Conservation (phyloP, 768 basidiomycete genomes). For the Panaeolus cyanescens region DNA sequence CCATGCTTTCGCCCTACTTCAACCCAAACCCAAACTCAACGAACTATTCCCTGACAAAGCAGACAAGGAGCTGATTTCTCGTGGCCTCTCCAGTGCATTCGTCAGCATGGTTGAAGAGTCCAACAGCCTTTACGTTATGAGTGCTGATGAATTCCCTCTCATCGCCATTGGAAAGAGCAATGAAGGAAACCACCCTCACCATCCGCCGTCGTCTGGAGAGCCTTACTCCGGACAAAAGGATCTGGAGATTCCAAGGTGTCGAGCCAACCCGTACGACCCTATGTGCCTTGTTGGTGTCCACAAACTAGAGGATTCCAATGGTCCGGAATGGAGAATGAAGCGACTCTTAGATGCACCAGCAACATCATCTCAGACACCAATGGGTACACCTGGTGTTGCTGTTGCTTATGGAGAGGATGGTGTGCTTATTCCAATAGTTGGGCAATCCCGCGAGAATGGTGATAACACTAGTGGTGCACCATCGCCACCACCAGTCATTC, state of each 20-base stretch:
- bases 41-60: slow-evolving; percentile 58
- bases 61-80: slow-evolving; percentile 17
- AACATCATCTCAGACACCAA: slow-evolving; percentile 1
- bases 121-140: slow-evolving; percentile 84
- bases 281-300: slow-evolving; percentile 68
- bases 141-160: slow-evolving; percentile 77
- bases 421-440: not conserved
- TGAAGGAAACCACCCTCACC: slow-evolving; percentile 4
- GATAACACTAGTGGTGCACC: slow-evolving; percentile 10
- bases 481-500: not conserved
- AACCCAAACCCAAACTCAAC: slow-evolving; percentile 77
- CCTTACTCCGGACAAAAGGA: slow-evolving; percentile 4
- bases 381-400: not conserved
- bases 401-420: not conserved
- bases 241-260: slow-evolving; percentile 9
- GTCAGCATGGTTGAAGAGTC: slow-evolving; percentile 77
- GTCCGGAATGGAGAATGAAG: slow-evolving; percentile 40
- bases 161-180: slow-evolving; percentile 59
- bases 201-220: not conserved
- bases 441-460: not conserved
- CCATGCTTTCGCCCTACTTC: slow-evolving; percentile 80
- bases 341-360: slow-evolving; percentile 61
- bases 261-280: slow-evolving; percentile 17
- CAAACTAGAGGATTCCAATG: slow-evolving; percentile 52
- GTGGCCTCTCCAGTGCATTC: slow-evolving; percentile 61